Evolutionary conservation across 2,329 filamentous ascomycete species (phyloP).

Genomic region (Knufia petricola): DNA sequence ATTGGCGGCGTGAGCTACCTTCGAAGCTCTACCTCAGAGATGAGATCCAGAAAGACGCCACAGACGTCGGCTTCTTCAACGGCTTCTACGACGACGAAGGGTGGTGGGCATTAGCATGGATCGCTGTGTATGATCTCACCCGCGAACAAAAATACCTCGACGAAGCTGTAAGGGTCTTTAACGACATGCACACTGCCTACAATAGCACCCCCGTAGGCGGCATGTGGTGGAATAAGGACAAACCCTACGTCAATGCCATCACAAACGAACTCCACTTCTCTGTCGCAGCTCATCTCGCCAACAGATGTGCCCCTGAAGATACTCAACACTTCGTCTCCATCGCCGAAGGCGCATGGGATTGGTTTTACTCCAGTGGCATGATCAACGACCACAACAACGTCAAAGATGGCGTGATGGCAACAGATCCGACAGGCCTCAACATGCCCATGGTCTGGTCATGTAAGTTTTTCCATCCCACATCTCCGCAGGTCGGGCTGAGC

Average conservation of each 20-base stretch:
- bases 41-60: not conserved
- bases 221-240: constrained; percentile 39
- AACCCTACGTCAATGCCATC: constrained; percentile 44
- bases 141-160: constrained; percentile 36
- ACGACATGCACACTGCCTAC: constrained; percentile 36
- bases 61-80: constrained; percentile 29
- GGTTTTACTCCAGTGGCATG: constrained; percentile 44
- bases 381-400: constrained; percentile 44
- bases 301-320: constrained; percentile 32
- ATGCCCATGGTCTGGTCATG: constrained; percentile 23
- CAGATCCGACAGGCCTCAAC: constrained; percentile 42
- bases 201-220: constrained; percentile 36
- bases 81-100: constrained; percentile 45
- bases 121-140: constrained; percentile 46
- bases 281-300: constrained; percentile 44
- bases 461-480: not conserved
- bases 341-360: constrained; percentile 43
- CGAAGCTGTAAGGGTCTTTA: constrained; percentile 42
- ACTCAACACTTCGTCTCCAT: constrained; percentile 37
- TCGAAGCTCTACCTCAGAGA: not conserved
- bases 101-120: constrained; percentile 47
- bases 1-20: not conserved
- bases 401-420: constrained; percentile 44
- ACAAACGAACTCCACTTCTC: constrained; percentile 50
- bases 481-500: not conserved